A percentile compares a stretch with the other conserved stretches of the same genome.
These are phyloP conservation scores for Xerocomus brunneocitrinus DNA, from an alignment of 768 basidiomycete genomes.

Conservation along the genomic window DNA sequence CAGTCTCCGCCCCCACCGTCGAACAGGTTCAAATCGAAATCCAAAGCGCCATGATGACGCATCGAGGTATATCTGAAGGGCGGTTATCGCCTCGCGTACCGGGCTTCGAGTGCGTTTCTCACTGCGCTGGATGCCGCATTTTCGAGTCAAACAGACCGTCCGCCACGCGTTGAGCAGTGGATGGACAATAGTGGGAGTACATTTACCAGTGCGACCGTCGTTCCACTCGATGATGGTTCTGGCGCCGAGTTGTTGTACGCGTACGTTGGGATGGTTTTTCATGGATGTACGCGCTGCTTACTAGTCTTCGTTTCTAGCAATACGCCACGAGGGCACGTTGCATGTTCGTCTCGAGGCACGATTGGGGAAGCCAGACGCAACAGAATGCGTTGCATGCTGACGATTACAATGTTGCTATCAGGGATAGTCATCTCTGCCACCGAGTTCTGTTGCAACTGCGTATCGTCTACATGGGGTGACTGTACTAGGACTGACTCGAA, in stretches of 20 bases:
- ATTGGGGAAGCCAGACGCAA: constrained; percentile 33
- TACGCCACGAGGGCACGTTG: constrained; percentile 45
- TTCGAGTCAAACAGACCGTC: constrained; percentile 1
- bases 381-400: constrained; percentile 46
- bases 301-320: constrained; percentile 27
- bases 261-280: constrained; percentile 34
- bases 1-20: background rate
- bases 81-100: constrained; percentile 21
- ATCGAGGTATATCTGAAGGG: constrained; percentile 32
- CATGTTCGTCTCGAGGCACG: constrained; percentile 43
- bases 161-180: constrained; percentile 12
- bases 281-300: background rate
- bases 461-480: constrained; percentile 1
- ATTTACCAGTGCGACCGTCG: constrained; percentile 31
- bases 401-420: background rate
- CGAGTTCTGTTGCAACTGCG: background rate
- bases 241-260: constrained; percentile 48
- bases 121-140: constrained; percentile 4
- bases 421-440: background rate
- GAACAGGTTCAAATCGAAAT: constrained; percentile 4
- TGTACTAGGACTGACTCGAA: constrained; percentile 2
- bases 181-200: background rate
- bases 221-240: constrained; percentile 37
- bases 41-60: background rate
- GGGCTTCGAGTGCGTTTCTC: constrained; percentile 5